Evolutionary conservation across 1,139 yeast genomes (phyloP), one percentile per base, ranked within the genome.

Genomic region (Candida mesenterica): DNA sequence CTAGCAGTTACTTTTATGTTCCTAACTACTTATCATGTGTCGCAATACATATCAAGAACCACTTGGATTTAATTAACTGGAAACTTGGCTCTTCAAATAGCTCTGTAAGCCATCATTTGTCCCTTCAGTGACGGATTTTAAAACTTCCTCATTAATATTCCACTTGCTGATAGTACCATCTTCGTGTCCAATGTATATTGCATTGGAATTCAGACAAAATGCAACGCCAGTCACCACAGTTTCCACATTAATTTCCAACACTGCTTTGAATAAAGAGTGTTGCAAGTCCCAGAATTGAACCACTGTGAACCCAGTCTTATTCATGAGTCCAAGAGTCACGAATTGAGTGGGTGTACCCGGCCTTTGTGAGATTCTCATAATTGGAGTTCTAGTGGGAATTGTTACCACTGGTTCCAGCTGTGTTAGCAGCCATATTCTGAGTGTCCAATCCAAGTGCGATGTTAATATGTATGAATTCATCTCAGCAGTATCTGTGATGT

Each of bases 221-320:
- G 34, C 28, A 0, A 55, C 48, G 8, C 50, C 41, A 3, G 55
- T 50, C 12, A 56, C 36, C 4, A 16, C n/a, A 12, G 15, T 28
- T 5, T 33, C 36, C 3, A 33, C 24, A 5, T 53, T 47, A 5
- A 59, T 45, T 2, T 61, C 46, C 7, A 57, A 45, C 2, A 71
- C 39, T 2, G 82, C 76, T 8, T 57, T 54, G 38, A 71, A 70
- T 3, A 64, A 34, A 39, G 60, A 65, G 10, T 44, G 50, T 5
- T 55, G 49, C 26, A 81, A 53, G 48, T 80, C 79, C 84, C 84
- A 80, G 15, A 77, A 55, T 38, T 77, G 76, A n/a, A 79, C 48
- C 10, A 58, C 47, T 1, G 78, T 43, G 22, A 19, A 40, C 15
- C 20, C 39, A 31, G 12, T 39, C 10, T 51, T 35, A 14, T 64